These are phyloP conservation scores for Syzygium aqueum DNA, from an alignment of 345 rosid genomes.

Conservation along the genomic window DNA sequence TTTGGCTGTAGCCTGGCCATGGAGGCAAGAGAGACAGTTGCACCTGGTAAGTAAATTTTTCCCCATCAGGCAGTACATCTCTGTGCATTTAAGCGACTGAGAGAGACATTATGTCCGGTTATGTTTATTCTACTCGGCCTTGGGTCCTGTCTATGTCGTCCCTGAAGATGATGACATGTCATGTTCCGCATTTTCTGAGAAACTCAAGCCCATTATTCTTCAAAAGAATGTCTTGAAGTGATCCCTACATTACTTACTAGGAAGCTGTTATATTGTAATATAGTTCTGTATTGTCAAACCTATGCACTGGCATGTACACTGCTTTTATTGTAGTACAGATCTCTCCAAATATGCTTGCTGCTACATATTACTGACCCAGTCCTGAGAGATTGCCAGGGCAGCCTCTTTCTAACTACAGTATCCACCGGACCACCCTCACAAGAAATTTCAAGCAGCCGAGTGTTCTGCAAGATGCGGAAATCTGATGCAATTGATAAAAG, in stretches of 20 bases:
- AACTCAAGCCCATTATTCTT: background rate
- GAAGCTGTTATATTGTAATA: background rate
- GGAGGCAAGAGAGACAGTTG: slow-evolving; percentile 72
- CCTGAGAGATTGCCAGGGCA: background rate
- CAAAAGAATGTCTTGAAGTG: background rate
- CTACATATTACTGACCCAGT: background rate
- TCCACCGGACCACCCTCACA: background rate
- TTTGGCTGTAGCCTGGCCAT: slow-evolving; percentile 73
- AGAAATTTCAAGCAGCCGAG: background rate
- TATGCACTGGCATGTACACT: background rate
- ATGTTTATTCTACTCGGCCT: background rate
- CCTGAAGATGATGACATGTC: background rate
- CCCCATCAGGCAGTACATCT: background rate
- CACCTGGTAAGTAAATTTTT: slow-evolving; percentile 45
- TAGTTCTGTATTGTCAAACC: background rate
- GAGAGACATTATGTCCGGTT: background rate
- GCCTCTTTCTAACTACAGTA: background rate
- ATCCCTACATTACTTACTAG: background rate
- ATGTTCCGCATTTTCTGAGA: background rate
- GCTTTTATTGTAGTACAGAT: background rate
- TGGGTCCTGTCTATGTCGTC: background rate
- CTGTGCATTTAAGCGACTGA: background rate
- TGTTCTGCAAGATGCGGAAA: background rate
- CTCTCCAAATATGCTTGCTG: background rate
- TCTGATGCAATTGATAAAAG: background rate